These are phyloP conservation scores for Saccharomycopsis crataegensis DNA, from an alignment of 1,139 yeast genomes.

Conservation along the genomic window DNA sequence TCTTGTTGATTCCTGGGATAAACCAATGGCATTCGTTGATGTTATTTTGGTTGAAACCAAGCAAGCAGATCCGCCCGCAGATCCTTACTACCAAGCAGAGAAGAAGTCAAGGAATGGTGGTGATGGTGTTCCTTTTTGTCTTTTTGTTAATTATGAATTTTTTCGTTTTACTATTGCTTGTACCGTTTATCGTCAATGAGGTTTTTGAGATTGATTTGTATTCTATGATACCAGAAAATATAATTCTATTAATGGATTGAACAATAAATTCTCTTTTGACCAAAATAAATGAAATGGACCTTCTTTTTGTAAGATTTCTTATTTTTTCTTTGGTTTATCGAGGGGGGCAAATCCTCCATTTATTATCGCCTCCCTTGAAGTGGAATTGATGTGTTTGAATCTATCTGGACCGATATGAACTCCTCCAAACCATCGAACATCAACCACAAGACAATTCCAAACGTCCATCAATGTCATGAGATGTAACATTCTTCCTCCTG, in stretches of 20 bases:
- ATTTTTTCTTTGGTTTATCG: neutral
- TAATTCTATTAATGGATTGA: neutral
- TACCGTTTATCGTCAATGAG: constrained; percentile 7
- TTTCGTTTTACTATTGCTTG: constrained; percentile 24
- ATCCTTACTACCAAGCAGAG: constrained; percentile 34
- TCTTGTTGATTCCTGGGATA: constrained; percentile 59
- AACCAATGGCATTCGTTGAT: constrained; percentile 75
- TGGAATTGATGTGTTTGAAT: constrained; percentile 85
- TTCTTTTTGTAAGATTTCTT: neutral
- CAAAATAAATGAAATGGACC: neutral
- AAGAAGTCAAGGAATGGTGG: constrained; percentile 32
- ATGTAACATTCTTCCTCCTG: constrained; percentile 84
- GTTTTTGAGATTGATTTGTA: constrained; percentile 5
- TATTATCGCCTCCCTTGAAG: constrained; percentile 78
- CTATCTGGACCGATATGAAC: constrained; percentile 86
- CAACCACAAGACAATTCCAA: constrained; percentile 82
- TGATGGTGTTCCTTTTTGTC: constrained; percentile 33
- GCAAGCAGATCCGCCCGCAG: constrained; percentile 38
- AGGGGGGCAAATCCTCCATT: constrained; percentile 46
- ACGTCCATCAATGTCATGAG: constrained; percentile 73
- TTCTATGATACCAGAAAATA: constrained; percentile 1
- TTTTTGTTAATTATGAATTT: constrained; percentile 36
- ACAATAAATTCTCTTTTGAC: neutral
- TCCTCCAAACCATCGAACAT: constrained; percentile 93
- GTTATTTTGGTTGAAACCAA: constrained; percentile 76